These are phyloP conservation scores for Candolleomyces efflorescens DNA, from an alignment of 768 basidiomycete genomes.

Conservation along the genomic window DNA sequence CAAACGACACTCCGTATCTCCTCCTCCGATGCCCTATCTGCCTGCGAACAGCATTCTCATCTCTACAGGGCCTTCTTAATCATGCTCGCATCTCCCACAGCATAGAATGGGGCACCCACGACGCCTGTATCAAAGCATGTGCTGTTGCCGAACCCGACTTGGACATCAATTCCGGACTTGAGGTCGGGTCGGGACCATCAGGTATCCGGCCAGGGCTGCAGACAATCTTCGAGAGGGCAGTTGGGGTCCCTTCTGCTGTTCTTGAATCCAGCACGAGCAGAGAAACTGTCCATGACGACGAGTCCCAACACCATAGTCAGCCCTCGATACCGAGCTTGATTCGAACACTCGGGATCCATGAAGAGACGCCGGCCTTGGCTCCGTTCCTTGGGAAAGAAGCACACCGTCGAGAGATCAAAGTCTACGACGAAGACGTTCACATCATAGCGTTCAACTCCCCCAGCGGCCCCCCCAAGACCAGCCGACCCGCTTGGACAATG, in stretches of 20 bases:
- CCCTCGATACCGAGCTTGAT: conserved; percentile 17
- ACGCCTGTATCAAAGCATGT: conserved; percentile 51
- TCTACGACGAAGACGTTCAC: conserved; percentile 35
- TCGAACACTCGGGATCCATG: conserved; percentile 44
- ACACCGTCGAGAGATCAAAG: conserved; percentile 37
- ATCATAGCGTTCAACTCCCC: conserved; percentile 18
- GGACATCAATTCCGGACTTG: conserved; percentile 36
- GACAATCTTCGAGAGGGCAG: conserved; percentile 46
- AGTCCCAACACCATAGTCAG: conserved; percentile 14
- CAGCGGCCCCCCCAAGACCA: conserved; percentile 10
- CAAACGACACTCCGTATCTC: conserved; percentile 22
- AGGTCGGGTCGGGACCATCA: conserved; percentile 38
- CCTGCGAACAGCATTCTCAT: conserved; percentile 39
- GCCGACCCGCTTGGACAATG: conserved; percentile 28
- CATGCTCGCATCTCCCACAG: conserved; percentile 48
- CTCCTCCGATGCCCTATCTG: conserved; percentile 46
- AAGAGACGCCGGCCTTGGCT: conserved; percentile 47
- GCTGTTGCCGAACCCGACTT: conserved; percentile 36
- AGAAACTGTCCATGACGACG: background rate
- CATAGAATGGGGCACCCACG: conserved; percentile 51
- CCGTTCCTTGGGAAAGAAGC: conserved; percentile 42
- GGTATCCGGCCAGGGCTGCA: conserved; percentile 44
- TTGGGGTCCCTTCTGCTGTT: conserved; percentile 21
- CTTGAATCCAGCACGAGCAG: background rate
- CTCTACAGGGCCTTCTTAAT: conserved; percentile 51